A percentile compares a stretch with the other conserved stretches of the same genome.
Evolutionary conservation across 345 rosid genomes (phyloP).

Genomic region (Clarkia xantiana): DNA sequence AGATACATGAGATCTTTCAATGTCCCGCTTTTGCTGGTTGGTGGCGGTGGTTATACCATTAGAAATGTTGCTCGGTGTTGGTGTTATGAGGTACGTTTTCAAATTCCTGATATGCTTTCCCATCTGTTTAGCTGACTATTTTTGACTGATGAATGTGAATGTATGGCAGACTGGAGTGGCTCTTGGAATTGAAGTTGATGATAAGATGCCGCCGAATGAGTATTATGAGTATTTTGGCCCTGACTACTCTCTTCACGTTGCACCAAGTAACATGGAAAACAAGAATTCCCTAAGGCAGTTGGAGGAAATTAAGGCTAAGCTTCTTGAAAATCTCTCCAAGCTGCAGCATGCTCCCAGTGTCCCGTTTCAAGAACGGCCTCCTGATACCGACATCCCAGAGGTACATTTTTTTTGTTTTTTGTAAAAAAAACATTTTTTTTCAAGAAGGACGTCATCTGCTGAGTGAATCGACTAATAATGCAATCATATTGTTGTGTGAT

Average conservation of each 20-base stretch:
- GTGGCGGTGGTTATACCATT: conserved; percentile 56
- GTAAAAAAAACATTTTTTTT: neutral
- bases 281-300: conserved; percentile 55
- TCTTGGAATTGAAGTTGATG: conserved; percentile 51
- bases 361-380: conserved; percentile 79
- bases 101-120: neutral
- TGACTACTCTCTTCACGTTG: conserved; percentile 52
- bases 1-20: conserved; percentile 57
- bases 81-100: conserved; percentile 43
- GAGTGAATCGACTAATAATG: too few species aligned
- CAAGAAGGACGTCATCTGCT: neutral
- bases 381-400: conserved; percentile 71
- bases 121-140: neutral
- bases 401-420: conserved; percentile 24
- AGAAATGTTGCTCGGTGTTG: conserved; percentile 60
- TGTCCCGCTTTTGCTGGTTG: conserved; percentile 42
- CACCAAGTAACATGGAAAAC: conserved; percentile 59
- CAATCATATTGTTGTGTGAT: neutral
- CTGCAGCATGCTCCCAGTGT: conserved; percentile 98
- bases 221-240: conserved; percentile 58
- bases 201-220: conserved; percentile 59
- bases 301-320: conserved; percentile 66
- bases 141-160: conserved; percentile 1
- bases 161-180: conserved; percentile 47
- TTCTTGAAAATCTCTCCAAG: conserved; percentile 78